Base-by-base conservation (phyloP, 73 alveolate genomes). In the Paramecium octaurelia region DNA sequence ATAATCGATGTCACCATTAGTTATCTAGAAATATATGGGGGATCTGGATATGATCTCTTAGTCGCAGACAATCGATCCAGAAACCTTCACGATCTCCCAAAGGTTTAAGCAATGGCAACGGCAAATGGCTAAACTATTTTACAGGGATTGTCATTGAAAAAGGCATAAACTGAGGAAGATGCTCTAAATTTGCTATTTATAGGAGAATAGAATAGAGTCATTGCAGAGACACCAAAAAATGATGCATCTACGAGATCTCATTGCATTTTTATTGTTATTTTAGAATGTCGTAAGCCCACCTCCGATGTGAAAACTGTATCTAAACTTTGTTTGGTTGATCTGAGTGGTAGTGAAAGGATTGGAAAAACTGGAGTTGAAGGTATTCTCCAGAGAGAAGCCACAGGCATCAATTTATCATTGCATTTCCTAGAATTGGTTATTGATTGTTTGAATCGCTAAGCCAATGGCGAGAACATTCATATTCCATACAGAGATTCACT, bases 241-340 rank as follows among this genome's bases (percentile, higher is more conserved):
- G 99, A 99, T 93, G 99, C 99, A 3, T 97, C 99, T 43, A 99
- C 99, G 20, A 92, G 99, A 21, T 98, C 99, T 18, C 99, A 99
- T 95, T 99, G 99, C 92, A 96, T 99, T 75, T 99, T 99, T 94
- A 98, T 98, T 94, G 96, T 99, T 23, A 96, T 97, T 95, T 94
- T 99, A 18, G 99, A 99, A 96, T 95, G 99, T 76, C 97, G 98
- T 60, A 96, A 98, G 93, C 95, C 96, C 7, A 99, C 99, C 54
- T 97, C 96, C 31, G 99, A 99, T 94, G 98, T 95, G 57, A 97
- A 96, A 85, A 97, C 99, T 8, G 98, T 98, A 38, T 97, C 99
- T 21, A 97, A 95, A 90, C 84, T 97, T n/a, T 98, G 98, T 80
- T 88, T 98, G 54, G 99, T 96, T 12, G 99, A 97, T 96, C 97